Evolutionary conservation across 805 yeast species (phyloP).

Genomic region (Jamesozyma gamospora): DNA sequence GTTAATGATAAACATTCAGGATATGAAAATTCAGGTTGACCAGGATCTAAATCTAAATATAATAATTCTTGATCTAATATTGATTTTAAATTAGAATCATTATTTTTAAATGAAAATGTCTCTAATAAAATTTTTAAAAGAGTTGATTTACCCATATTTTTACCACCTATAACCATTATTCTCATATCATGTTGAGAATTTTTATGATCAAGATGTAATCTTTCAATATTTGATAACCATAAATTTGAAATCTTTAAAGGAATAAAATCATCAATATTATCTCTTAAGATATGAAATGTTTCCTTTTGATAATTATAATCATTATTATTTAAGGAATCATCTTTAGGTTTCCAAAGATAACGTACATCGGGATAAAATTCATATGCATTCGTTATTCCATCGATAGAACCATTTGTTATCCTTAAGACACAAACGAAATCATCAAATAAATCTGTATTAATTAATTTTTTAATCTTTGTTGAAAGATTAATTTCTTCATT

Average conservation of each 20-base stretch:
- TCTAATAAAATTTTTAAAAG: slow-evolving; percentile 48
- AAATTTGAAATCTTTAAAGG: slow-evolving; percentile 12
- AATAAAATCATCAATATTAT: slow-evolving; percentile 6
- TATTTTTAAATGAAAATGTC: slow-evolving; percentile 27
- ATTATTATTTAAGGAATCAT: neutral
- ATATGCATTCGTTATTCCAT: slow-evolving; percentile 10
- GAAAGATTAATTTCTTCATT: slow-evolving; percentile 13
- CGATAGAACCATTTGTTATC: slow-evolving; percentile 9
- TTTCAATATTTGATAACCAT: slow-evolving; percentile 19
- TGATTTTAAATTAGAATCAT: neutral
- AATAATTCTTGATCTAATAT: slow-evolving; percentile 27
- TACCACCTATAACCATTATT: slow-evolving; percentile 36
- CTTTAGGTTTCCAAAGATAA: slow-evolving; percentile 18
- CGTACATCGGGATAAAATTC: slow-evolving; percentile 13
- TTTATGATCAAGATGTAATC: slow-evolving; percentile 15
- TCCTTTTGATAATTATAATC: neutral
- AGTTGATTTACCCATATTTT: slow-evolving; percentile 78
- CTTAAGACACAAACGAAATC: slow-evolving; percentile 18
- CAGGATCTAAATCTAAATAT: slow-evolving; percentile 76
- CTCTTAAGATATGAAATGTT: slow-evolving; percentile 11
- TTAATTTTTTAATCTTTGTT: slow-evolving; percentile 5
- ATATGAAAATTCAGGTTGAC: slow-evolving; percentile 68
- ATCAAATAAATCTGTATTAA: slow-evolving; percentile 7
- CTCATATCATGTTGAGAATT: slow-evolving; percentile 21
- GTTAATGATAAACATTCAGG: slow-evolving; percentile 64